These are phyloP conservation scores for Sphagnum tenellum DNA, from an alignment of 225 moss, liverwort and hornwort genomes.

Conservation along the genomic window DNA sequence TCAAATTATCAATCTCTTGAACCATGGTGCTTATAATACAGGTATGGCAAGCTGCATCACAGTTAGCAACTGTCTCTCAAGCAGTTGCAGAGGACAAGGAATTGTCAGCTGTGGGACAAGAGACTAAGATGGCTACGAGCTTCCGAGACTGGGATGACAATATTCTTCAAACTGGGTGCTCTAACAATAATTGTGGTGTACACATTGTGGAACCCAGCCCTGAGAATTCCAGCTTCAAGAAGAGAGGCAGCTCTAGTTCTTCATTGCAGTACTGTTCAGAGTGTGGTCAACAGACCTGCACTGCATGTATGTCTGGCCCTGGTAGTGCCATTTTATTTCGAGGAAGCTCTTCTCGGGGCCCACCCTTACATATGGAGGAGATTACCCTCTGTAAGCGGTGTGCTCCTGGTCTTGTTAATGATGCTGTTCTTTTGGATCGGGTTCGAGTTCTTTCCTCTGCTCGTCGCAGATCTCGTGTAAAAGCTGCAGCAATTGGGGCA, in stretches of 20 bases:
- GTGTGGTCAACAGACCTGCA: slow-evolving; percentile 51
- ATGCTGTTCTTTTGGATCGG: slow-evolving; percentile 50
- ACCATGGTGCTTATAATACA: slow-evolving; percentile 9
- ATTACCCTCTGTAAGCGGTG: slow-evolving; percentile 34
- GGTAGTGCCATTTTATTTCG: slow-evolving; percentile 5
- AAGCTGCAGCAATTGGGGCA: slow-evolving; percentile 58
- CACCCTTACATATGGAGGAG: slow-evolving; percentile 13
- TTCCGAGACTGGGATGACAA: slow-evolving; percentile 27
- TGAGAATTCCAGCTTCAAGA: slow-evolving; percentile 33
- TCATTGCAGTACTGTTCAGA: slow-evolving; percentile 26
- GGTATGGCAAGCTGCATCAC: slow-evolving; percentile 57
- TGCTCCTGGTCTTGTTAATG: slow-evolving; percentile 56
- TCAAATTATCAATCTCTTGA: background rate
- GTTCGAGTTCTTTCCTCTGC: slow-evolving; percentile 37
- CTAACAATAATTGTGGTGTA: slow-evolving; percentile 53
- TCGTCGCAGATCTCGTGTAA: slow-evolving; percentile 62
- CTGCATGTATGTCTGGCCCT: slow-evolving; percentile 50
- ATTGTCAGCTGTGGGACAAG: slow-evolving; percentile 46
- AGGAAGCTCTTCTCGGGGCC: slow-evolving; percentile 5
- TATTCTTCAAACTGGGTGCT: slow-evolving; percentile 48
- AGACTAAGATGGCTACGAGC: slow-evolving; percentile 9
- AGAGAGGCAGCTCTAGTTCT: slow-evolving; percentile 18
- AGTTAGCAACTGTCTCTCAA: slow-evolving; percentile 49
- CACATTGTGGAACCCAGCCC: slow-evolving; percentile 28
- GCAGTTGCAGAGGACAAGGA: slow-evolving; percentile 70